Evolutionary conservation across 1,284 basidiomycete genomes (phyloP), one percentile per base, ranked within the genome.

Genomic region (Mycosarcoma maydis): DNA sequence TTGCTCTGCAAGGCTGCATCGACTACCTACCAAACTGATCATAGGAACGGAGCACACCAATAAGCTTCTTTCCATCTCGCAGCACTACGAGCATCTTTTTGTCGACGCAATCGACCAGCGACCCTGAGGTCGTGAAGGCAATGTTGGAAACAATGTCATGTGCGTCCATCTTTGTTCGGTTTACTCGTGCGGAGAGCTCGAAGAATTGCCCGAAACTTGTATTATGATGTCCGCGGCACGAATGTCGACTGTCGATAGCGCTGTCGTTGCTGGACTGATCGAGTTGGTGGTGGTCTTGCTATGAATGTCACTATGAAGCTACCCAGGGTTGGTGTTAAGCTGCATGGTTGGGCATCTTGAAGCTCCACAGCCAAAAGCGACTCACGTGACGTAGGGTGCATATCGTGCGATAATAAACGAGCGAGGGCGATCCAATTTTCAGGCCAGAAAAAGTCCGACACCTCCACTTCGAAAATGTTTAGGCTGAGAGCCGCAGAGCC

Each of bases 51-150:
- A 99, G 85, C 29, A 99, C 94, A 29, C 96, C 96, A 74, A 97
- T 90, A 38, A 98, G 86, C 83, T 98, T 98, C 77, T 94, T 87
- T 47, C 96, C 96, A 82, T 99, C 96, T 82, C 96, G 87, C 59
- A 99, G 86, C 73, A 98, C 88, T 49, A 98, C 94, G 52, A 99
- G 87, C 88, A 99, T 95, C 88, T 98, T 98, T 86, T 97, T 81
- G 55, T 81, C 80, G 26, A 80, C 75, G 41, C 75, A 75, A 34
- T 81, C 80, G 17, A 80, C 78, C 8, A 81, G 58, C 10, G 80
- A 75, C 34, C 80, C 80, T 7, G 78, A 80, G 39, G 80, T 81
- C 5, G 80, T 81, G 49, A 81, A 81, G 20, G 77, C 74, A 37
- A 81, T 78, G 54, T 80, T 77, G 24, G 78, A 73, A 19, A 76